Base-by-base conservation (phyloP, 331 rosid genomes). In the Stylosanthes scabra region DNA sequence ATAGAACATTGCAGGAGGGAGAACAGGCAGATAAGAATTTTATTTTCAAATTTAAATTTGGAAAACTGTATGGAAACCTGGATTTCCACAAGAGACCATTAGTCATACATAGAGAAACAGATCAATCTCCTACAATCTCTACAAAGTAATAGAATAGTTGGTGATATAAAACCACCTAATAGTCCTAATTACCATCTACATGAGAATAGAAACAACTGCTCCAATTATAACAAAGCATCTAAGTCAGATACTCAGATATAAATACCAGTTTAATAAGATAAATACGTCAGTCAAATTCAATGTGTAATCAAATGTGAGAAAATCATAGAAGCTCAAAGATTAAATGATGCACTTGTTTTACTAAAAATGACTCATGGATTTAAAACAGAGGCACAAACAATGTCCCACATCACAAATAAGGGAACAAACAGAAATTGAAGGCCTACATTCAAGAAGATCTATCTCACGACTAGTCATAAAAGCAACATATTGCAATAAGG, bases 101-200 rank as follows among this genome's bases (percentile, higher is more conserved):
- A 28, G 11, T 28, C 64, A 47, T 4, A 31, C 37, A 31, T 3
- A 31, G 37, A 31, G 37, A 66, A 71, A 75, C 6, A 59, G 11
- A 70, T 54, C 52, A 57, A 69, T 28, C 51, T 59, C 68, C 52
- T 54, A 16, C 20, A 52, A 52, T 56, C 55, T 10, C 13, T n/a
- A 63, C 44, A 47, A 74, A 59, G 61, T 20, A 39, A 46, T 39
- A 56, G 44, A 61, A 54, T 41, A 44, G 50, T 31, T 42, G 68
- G 39, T 2, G 60, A 60, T 66, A 79, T 39, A 59, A 47, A 65
- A 25, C 34, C 14, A 50, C 3, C 3, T 45, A 39, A 73, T 66
- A 45, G 41, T 80, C 41, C 76, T 46, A 34, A 62, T 61, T 52
- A 69, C 62, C 68, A 74, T 75, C 58, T 57, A 63, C 57, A 70